Evolutionary conservation across 73 alveolate species (phyloP), one percentile per base, ranked within the genome.

Genomic region (Paramecium octaurelia): DNA sequence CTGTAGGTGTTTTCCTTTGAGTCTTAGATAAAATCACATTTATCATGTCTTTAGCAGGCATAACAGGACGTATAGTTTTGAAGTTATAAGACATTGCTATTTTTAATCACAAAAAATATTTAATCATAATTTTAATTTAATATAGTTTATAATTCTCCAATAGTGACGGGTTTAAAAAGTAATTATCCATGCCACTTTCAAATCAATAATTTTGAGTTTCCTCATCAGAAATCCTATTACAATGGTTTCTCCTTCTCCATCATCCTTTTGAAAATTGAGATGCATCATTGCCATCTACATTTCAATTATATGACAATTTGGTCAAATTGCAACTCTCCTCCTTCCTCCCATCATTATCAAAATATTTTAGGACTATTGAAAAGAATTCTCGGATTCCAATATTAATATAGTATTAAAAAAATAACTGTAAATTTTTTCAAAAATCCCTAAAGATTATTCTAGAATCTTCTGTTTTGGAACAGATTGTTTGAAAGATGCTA

Each of bases 1-100:
- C 99, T 12, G 99, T 99, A 23, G 99, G 99, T 3, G 99, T 99
- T 98, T 99, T 99, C 58, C 99, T 93, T 93, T 99, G 99, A n/a
- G 99, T 99, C 95, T 96, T 96, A 69, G 99, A 95, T 57, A 99
- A 97, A 46, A 99, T 96, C 44, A 97, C 97, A 93, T 98, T 99
- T 16, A 98, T 97, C 88, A 98, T 93, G 76, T 96, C 98, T 43
- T 93, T 94, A 10, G 99, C 98, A 48, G 96, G 96, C 76, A 99
- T 99, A 92, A 98, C 98, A 77, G 95, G 93, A 59, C 98, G 96
- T 89, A 98, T 97, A 71, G 95, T 85, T 97, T 98, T 98, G 92
- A 98, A 97, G 95, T 97, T 98, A 92, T 98, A 98, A 93, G 97
- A 95, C 93, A 97, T 96, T 34, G 84, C 84, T 64, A 64, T 64